Percentiles rank a stretch among this genome's conserved stretches.
These are phyloP conservation scores for Aspergillus sp. DNA, from an alignment of 2,329 filamentous ascomycete genomes.

Conservation along the genomic window DNA sequence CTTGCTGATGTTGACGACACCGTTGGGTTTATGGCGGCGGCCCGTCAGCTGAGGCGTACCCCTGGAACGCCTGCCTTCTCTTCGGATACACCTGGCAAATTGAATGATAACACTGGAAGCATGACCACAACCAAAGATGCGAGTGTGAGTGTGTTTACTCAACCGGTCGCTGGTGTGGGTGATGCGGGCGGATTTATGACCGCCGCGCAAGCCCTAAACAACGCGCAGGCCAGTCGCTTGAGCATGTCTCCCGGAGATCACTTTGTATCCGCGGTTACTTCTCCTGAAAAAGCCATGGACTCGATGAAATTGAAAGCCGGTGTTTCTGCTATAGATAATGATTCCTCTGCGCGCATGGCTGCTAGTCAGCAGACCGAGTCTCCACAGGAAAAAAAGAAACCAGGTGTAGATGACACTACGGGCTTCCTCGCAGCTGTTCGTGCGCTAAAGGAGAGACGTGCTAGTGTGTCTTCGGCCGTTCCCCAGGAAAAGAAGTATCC, in stretches of 20 bases:
- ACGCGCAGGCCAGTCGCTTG: neutral
- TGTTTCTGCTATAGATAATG: too few species aligned
- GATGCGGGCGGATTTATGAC: neutral
- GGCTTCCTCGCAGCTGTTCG: neutral
- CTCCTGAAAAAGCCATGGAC: neutral
- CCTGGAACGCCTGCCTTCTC: neutral
- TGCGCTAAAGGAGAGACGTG: neutral
- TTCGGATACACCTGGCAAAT: too few species aligned
- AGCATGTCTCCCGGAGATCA: neutral
- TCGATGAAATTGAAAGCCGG: too few species aligned
- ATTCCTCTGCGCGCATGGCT: too few species aligned
- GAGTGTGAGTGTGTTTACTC: neutral
- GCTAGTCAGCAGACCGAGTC: neutral
- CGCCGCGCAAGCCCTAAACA: neutral
- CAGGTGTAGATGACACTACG: neutral
- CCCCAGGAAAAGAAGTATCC: neutral
- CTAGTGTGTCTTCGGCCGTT: neutral
- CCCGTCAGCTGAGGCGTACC: slow-evolving; percentile 5
- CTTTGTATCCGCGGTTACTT: neutral
- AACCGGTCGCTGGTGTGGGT: neutral
- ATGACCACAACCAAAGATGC: neutral
- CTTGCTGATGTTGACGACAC: slow-evolving; percentile 18
- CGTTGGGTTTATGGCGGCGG: slow-evolving; percentile 21
- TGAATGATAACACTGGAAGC: neutral
- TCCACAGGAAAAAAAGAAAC: neutral